Evolutionary conservation across 306 rosid genomes (phyloP), one percentile per base, ranked within the genome.

Genomic region (Acacia acuminata): DNA sequence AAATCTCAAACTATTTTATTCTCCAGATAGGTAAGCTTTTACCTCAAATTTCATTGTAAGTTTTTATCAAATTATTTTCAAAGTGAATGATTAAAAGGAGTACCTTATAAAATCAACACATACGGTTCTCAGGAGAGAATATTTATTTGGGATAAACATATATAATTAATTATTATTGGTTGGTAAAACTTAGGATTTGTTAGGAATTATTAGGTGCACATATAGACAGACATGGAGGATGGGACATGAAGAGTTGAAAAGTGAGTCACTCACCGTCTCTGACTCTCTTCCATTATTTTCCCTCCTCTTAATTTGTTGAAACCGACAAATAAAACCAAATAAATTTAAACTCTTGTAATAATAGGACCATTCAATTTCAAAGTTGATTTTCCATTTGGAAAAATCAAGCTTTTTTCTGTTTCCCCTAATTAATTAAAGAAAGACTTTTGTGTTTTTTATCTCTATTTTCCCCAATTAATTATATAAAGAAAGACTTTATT

Each of bases 171-270:
- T 22, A 71, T 27, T 25, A 56, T 13, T 80, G 25, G 36, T 14
- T 8, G 30, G 44, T 61, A 73, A 61, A 61, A 5, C 45, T 14
- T 50, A 72, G n/a, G 4, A 79, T 22, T 74, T 79, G 71, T 67
- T 53, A 32, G 77, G 83, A 32, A 66, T 63, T 51, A 79, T 55
- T 79, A 22, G 77, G 73, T 74, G 73, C 75, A 45, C 14, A 36
- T 17, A 34, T 34, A 34, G 38, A 34, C 38, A 34, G 68, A 38
- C 13, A 14, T 22, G 1, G 67, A 72, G 9, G 48, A 22, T n/a
- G 25, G 24, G 15, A 38, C 12, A 9, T 7, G 40, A 19, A 74
- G 2, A 27, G 45, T 22, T 42, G 50, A 20, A 43, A 71, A 20
- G 34, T 42, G 40, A 61, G 32, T 25, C 51, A 47, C 78, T 76